phyloP scores from a whole-genome alignment of 192 early-diverging fungal genomes.

The Coemansia nantahalensis region DNA sequence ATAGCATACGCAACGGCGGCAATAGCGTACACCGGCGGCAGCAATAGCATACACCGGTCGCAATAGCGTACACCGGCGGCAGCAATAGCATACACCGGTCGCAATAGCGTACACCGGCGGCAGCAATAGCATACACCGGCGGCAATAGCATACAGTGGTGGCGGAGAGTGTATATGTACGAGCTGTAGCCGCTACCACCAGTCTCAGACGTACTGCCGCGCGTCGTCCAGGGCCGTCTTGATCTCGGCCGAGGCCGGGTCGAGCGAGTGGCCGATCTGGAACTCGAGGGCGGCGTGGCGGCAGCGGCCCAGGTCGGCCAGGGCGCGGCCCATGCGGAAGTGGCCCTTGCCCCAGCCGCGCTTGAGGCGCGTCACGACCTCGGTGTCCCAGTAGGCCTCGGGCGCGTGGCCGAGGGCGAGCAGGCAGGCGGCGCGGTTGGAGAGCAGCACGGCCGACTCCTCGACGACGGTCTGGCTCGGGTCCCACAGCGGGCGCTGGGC shows the following conservation, averaged over 20 bases:
- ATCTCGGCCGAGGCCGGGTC: slow-evolving; percentile 76
- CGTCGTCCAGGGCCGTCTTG: slow-evolving; percentile 69
- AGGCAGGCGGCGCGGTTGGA: slow-evolving; percentile 68
- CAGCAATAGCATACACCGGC: too few relatives aligned
- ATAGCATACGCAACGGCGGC: too few relatives aligned
- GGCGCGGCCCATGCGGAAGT: slow-evolving; percentile 80
- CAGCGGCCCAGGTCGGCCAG: slow-evolving; percentile 77
- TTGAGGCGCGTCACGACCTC: slow-evolving; percentile 66
- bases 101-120: too few relatives aligned
- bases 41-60: too few relatives aligned
- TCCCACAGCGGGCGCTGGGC: slow-evolving; percentile 75
- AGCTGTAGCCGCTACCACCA: too few relatives aligned
- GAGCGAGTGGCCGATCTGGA: slow-evolving; percentile 72
- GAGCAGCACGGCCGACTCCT: slow-evolving; percentile 63
- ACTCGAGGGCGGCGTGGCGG: slow-evolving; percentile 78
- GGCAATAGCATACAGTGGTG: too few relatives aligned
- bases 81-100: too few relatives aligned
- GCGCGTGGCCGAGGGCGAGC: slow-evolving; percentile 60
- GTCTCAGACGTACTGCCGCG: slow-evolving; percentile 39
- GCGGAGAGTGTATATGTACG: too few relatives aligned
- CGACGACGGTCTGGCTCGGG: slow-evolving; percentile 59
- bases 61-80: too few relatives aligned
- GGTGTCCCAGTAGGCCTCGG: slow-evolving; percentile 70
- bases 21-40: too few relatives aligned
- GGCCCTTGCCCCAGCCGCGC: slow-evolving; percentile 70